Conservation (phyloP, 768 basidiomycete species). For the Mycena rebaudengoi region DNA sequence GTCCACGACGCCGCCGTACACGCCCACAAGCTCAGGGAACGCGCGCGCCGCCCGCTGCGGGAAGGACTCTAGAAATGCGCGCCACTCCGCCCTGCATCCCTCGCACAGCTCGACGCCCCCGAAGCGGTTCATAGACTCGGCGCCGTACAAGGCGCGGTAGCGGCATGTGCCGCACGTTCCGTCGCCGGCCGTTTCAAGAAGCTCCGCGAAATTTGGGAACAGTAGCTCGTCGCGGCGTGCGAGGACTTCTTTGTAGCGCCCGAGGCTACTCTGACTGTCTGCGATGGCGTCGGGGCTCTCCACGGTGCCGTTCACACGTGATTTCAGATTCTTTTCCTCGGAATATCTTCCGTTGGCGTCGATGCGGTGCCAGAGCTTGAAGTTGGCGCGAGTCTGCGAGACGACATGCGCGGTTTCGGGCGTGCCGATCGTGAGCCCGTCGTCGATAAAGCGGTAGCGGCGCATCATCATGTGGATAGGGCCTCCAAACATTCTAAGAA, state of each 20-base stretch:
- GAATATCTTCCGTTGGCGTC: no score
- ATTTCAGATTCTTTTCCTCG: no score
- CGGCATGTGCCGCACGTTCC: no score
- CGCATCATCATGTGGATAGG: background rate
- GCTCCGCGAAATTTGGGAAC: background rate
- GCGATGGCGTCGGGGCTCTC: no score
- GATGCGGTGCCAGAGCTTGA: background rate
- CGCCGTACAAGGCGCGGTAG: no score
- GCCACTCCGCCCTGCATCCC: background rate
- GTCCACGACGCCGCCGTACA: background rate
- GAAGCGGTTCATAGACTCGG: no score
- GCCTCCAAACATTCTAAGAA: background rate
- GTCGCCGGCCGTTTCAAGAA: no score
- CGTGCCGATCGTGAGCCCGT: background rate
- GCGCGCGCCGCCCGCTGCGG: background rate
- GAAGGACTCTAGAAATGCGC: background rate
- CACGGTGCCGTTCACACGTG: no score
- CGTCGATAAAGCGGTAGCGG: background rate
- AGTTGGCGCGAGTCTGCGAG: background rate
- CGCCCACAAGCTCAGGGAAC: background rate
- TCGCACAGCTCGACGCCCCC: background rate
- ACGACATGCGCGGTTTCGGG: background rate
- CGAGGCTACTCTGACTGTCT: background rate
- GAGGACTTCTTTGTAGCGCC: background rate
- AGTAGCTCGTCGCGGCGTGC: background rate